These are phyloP conservation scores for Clitopilus passeckerianus DNA, from an alignment of 768 basidiomycete species.

Conservation along the genomic window DNA sequence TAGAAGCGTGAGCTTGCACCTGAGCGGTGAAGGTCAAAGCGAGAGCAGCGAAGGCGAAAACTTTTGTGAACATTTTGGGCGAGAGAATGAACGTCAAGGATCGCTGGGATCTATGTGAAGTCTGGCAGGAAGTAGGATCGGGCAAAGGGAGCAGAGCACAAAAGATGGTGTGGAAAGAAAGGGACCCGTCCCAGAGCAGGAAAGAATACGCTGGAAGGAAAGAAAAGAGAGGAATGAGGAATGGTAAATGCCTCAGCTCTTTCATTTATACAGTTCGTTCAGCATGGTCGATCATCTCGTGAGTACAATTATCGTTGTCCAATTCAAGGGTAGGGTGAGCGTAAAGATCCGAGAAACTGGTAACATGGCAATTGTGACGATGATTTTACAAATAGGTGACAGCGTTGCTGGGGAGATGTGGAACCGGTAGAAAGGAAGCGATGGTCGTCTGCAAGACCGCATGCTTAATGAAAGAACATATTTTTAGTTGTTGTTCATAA, in stretches of 20 bases:
- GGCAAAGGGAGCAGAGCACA: neutral
- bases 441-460: neutral
- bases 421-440: neutral
- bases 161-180: constrained; percentile 1
- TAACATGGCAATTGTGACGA: neutral
- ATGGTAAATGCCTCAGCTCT: neutral
- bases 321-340: neutral
- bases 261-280: neutral
- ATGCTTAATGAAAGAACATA: neutral
- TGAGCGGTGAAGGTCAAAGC: constrained; percentile 8
- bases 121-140: neutral
- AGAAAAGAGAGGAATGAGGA: neutral
- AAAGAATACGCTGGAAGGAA: neutral
- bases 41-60: constrained; percentile 4
- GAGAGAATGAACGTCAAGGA: neutral
- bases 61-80: constrained; percentile 11
- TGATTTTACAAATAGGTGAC: neutral
- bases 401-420: neutral
- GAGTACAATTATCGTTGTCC: neutral
- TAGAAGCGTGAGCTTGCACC: constrained; percentile 20
- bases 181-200: constrained; percentile 1
- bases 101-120: neutral
- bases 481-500: too few species aligned
- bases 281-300: neutral
- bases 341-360: neutral